These are phyloP conservation scores for Diaporthe ampelina DNA, from an alignment of 2,329 filamentous ascomycete genomes.

Conservation along the genomic window DNA sequence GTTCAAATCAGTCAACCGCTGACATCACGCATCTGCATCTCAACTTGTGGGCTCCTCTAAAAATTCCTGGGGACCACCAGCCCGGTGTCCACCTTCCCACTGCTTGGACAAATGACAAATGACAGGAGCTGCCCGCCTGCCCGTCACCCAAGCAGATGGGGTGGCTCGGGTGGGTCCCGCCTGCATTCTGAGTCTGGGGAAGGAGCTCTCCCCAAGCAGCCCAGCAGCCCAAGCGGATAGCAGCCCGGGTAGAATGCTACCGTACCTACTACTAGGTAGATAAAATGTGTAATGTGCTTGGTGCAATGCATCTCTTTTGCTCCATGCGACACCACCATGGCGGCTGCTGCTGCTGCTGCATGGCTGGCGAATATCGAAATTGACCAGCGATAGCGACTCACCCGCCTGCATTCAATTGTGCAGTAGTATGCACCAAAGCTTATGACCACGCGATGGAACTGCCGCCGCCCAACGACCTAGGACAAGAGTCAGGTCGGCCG, in stretches of 20 bases:
- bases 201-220: neutral
- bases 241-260: slow-evolving; percentile 25
- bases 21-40: slow-evolving; percentile 28
- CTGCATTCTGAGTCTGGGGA: slow-evolving; percentile 25
- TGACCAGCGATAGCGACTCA: neutral
- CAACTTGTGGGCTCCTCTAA: neutral
- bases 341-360: too few relatives aligned
- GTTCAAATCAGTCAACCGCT: slow-evolving; percentile 9
- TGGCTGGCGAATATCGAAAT: slow-evolving; percentile 3
- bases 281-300: neutral
- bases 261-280: neutral
- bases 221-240: slow-evolving; percentile 4
- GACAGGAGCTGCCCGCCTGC: neutral
- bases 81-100: neutral
- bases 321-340: neutral
- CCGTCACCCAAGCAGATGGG: slow-evolving; percentile 5
- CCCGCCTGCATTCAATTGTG: neutral
- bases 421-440: neutral
- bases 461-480: neutral
- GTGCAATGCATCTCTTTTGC: neutral
- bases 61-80: slow-evolving; percentile 7
- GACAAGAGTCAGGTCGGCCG: slow-evolving; percentile 25
- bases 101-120: slow-evolving; percentile 28
- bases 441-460: slow-evolving; percentile 9
- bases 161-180: slow-evolving; percentile 5